Conservation (phyloP, 257 asterid genomes). For the Coffea canephora region DNA sequence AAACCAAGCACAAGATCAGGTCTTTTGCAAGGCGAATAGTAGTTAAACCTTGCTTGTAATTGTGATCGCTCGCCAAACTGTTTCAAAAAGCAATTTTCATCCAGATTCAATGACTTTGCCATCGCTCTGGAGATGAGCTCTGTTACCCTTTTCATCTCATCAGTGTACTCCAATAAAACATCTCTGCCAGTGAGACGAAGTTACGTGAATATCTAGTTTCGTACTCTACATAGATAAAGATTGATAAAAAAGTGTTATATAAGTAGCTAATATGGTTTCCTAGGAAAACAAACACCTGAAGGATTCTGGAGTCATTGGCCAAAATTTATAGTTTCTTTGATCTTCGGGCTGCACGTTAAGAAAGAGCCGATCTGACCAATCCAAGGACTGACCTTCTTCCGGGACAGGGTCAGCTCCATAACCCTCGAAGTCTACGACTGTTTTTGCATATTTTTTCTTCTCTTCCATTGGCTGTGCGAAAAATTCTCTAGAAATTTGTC, state of each 20-base stretch:
- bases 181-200: slow-evolving; percentile 22
- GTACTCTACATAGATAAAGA: background rate
- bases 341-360: slow-evolving; percentile 38
- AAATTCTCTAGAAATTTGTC: slow-evolving; percentile 37
- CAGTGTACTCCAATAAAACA: slow-evolving; percentile 31
- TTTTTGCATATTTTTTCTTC: slow-evolving; percentile 48
- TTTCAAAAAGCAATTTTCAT: slow-evolving; percentile 40
- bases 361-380: slow-evolving; percentile 59
- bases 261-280: background rate
- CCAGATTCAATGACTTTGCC: slow-evolving; percentile 44
- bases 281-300: slow-evolving; percentile 29
- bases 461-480: slow-evolving; percentile 49
- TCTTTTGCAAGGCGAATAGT: slow-evolving; percentile 43
- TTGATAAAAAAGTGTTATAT: background rate
- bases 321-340: slow-evolving; percentile 37
- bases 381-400: slow-evolving; percentile 53
- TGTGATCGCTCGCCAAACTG: slow-evolving; percentile 48
- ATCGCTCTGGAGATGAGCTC: slow-evolving; percentile 39
- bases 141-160: slow-evolving; percentile 32
- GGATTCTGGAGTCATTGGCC: slow-evolving; percentile 46
- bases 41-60: slow-evolving; percentile 39
- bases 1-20: slow-evolving; percentile 49
- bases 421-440: slow-evolving; percentile 44
- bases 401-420: slow-evolving; percentile 69
- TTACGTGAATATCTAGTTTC: background rate